phyloP scores from a whole-genome alignment of 2,329 filamentous ascomycete genomes.

The Neocucurbitaria cava region DNA sequence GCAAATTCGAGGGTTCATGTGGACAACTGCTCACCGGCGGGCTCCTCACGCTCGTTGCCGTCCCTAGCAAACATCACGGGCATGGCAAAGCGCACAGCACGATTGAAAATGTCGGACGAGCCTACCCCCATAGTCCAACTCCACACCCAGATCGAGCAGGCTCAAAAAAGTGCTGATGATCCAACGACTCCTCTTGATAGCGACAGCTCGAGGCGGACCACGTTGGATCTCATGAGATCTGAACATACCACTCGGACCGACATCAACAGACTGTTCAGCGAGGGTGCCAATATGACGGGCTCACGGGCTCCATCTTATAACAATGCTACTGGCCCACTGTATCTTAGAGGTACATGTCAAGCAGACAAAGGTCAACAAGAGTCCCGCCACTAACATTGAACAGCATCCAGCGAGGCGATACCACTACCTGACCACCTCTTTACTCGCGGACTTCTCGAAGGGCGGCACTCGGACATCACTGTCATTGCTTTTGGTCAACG shows the following conservation, averaged over 20 bases:
- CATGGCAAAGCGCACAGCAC: conserved; percentile 37
- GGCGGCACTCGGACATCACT: conserved; percentile 62
- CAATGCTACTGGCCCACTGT: conserved; percentile 44
- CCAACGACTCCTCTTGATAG: conserved; percentile 51
- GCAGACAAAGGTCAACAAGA: no score
- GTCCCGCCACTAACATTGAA: conserved; percentile 18
- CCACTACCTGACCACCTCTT: conserved; percentile 61
- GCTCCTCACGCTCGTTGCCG: conserved; percentile 39
- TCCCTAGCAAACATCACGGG: conserved; percentile 30
- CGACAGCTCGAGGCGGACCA: conserved; percentile 28
- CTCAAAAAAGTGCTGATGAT: conserved; percentile 59
- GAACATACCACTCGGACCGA: conserved; percentile 53
- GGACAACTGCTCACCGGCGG: conserved; percentile 21
- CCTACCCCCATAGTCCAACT: conserved; percentile 39
- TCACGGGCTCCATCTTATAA: conserved; percentile 54
- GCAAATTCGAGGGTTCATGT: conserved; percentile 15
- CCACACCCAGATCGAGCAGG: conserved; percentile 48
- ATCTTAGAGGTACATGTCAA: conserved; percentile 35
- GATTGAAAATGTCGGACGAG: conserved; percentile 37
- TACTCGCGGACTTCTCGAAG: conserved; percentile 58
- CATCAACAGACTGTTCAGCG: conserved; percentile 55
- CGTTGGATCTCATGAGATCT: conserved; percentile 36
- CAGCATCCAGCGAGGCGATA: conserved; percentile 47
- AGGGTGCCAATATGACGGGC: conserved; percentile 44
- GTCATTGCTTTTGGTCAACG: conserved; percentile 60